These are phyloP conservation scores for Xanthoceras sorbifolium DNA, from an alignment of 345 rosid genomes.

Conservation along the genomic window DNA sequence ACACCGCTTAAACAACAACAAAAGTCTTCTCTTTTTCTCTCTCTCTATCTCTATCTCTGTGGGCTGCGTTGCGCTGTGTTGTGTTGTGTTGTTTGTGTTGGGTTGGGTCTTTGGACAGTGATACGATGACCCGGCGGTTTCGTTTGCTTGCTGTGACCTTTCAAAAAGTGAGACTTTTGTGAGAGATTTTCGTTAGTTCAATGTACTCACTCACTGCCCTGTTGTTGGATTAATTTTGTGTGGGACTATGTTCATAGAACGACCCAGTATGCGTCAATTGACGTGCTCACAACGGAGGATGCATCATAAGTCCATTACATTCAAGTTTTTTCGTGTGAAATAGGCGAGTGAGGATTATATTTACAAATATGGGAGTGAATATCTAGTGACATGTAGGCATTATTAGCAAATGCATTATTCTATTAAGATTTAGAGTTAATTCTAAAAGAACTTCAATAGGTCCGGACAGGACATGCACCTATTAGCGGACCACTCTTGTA, in stretches of 20 bases:
- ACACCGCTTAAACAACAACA: constrained; percentile 48
- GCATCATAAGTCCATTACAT: too few relatives aligned
- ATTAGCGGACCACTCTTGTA: not conserved
- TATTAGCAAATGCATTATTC: too few relatives aligned
- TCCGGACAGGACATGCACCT: not conserved
- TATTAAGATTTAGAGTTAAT: too few relatives aligned
- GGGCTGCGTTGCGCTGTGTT: too few relatives aligned
- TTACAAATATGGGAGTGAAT: too few relatives aligned
- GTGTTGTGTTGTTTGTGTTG: not conserved
- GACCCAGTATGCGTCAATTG: too few relatives aligned
- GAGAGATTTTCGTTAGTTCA: not conserved
- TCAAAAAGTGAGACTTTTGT: not conserved
- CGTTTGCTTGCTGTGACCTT: constrained; percentile 31
- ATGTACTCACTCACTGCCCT: not conserved
- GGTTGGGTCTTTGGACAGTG: constrained; percentile 22
- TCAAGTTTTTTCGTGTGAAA: too few relatives aligned
- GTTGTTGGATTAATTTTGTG: not conserved
- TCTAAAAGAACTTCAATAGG: too few relatives aligned
- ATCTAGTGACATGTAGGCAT: too few relatives aligned
- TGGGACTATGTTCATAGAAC: not conserved
- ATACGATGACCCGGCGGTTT: constrained; percentile 29
- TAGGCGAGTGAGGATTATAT: not conserved
- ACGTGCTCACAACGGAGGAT: too few relatives aligned
- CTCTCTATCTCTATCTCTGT: not conserved
- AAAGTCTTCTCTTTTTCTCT: constrained; percentile 20